Conservation (phyloP, 163 green algal species). For the Scenedesmus sp. region DNA sequence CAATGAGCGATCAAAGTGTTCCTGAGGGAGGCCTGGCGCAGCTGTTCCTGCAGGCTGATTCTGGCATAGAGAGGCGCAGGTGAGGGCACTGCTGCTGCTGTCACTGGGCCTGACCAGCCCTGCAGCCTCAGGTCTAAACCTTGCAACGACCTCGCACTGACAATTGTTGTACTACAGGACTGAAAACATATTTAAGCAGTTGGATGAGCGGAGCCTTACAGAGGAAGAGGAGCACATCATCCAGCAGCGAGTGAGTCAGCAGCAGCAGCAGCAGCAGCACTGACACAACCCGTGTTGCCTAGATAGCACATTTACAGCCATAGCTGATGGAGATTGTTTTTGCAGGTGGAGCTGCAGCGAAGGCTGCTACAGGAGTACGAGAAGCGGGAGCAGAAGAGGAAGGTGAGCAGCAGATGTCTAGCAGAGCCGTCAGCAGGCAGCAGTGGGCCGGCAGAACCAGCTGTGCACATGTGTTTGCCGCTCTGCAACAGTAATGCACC, state of each 20-base stretch:
- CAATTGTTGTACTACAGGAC: slow-evolving; percentile 60
- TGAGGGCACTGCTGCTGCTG: background rate
- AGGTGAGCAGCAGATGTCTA: slow-evolving; percentile 59
- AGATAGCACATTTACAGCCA: background rate
- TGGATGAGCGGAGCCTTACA: slow-evolving; percentile 85
- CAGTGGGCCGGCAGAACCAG: background rate
- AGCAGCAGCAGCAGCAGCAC: background rate
- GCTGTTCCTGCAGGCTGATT: slow-evolving; percentile 45
- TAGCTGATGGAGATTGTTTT: background rate
- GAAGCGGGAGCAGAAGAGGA: slow-evolving; percentile 75
- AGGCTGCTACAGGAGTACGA: slow-evolving; percentile 88
- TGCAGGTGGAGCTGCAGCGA: slow-evolving; percentile 81
- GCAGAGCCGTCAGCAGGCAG: background rate
- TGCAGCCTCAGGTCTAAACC: background rate
- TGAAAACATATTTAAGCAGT: slow-evolving; percentile 86
- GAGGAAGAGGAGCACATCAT: slow-evolving; percentile 88
- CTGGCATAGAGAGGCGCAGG: slow-evolving; percentile 36
- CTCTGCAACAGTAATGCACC: too few relatives aligned
- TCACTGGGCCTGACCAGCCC: background rate
- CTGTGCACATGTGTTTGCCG: background rate
- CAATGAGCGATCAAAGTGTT: background rate
- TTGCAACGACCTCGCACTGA: background rate
- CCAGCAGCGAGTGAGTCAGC: slow-evolving; percentile 73
- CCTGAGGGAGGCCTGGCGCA: slow-evolving; percentile 9
- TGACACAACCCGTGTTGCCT: background rate